phyloP scores from a whole-genome alignment of 768 basidiomycete genomes.

The Stropharia rugosoannulata region DNA sequence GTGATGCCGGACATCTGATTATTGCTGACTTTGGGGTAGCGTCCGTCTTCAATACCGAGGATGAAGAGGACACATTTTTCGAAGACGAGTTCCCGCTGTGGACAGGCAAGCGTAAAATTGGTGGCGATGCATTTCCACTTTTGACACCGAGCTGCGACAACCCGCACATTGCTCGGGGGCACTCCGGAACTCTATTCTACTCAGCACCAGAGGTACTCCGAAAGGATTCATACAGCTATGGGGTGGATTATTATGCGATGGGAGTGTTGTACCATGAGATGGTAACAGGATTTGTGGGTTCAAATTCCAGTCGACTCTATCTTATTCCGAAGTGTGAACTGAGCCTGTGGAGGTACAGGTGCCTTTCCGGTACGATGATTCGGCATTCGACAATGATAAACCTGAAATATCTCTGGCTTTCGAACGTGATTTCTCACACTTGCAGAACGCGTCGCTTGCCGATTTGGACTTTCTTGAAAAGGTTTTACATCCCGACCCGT shows the following conservation, averaged over 20 bases:
- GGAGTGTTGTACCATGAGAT: constrained; percentile 20
- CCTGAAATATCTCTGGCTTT: constrained; percentile 8
- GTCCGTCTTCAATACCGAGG: constrained; percentile 78
- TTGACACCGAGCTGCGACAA: constrained; percentile 19
- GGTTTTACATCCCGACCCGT: constrained; percentile 17
- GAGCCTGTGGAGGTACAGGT: neutral
- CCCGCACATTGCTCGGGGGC: constrained; percentile 13
- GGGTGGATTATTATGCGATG: constrained; percentile 22
- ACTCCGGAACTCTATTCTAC: constrained; percentile 91
- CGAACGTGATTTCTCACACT: constrained; percentile 13
- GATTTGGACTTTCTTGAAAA: constrained; percentile 16
- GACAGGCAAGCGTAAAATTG: constrained; percentile 7
- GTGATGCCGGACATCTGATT: constrained; percentile 14
- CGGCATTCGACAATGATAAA: constrained; percentile 1
- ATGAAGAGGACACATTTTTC: constrained; percentile 11
- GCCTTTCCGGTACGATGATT: neutral
- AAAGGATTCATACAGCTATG: constrained; percentile 63
- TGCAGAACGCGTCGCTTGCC: constrained; percentile 13
- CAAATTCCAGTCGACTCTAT: neutral
- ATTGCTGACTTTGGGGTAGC: constrained; percentile 44
- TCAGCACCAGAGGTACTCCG: constrained; percentile 94
- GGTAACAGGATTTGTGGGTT: constrained; percentile 19
- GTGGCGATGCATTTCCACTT: constrained; percentile 17
- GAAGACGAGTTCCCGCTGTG: constrained; percentile 19
- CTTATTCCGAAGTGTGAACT: neutral